These are phyloP conservation scores for Alternaria viburni DNA, from an alignment of 2,329 filamentous ascomycete species.

Conservation along the genomic window DNA sequence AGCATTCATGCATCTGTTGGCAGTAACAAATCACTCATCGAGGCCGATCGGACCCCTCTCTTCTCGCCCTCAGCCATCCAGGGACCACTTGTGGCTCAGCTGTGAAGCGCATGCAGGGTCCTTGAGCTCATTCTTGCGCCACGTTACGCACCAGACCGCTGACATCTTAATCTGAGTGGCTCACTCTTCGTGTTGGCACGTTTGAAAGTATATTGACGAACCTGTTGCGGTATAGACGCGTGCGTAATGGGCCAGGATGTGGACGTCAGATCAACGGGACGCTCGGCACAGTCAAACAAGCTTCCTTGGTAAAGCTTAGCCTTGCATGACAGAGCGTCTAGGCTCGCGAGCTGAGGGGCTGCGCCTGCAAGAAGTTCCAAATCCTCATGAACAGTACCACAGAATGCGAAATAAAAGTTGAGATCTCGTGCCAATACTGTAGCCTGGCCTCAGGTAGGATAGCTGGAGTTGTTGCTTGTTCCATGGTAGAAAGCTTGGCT, in stretches of 20 bases:
- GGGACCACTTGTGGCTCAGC: conserved; percentile 31
- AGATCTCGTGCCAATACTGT: not conserved
- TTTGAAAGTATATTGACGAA: conserved; percentile 14
- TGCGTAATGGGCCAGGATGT: conserved; percentile 31
- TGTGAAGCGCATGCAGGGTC: conserved; percentile 8
- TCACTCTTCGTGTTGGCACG: conserved; percentile 1
- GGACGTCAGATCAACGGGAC: conserved; percentile 5
- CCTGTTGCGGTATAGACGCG: conserved; percentile 27
- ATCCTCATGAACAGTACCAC: not conserved
- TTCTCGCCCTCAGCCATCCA: conserved; percentile 24
- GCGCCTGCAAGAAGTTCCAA: not conserved
- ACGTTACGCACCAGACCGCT: conserved; percentile 22
- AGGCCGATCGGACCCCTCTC: conserved; percentile 31
- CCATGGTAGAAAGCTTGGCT: conserved; percentile 15
- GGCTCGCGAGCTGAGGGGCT: not conserved
- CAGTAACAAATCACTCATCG: conserved; percentile 11
- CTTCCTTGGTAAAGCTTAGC: conserved; percentile 42
- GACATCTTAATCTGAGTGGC: conserved; percentile 21
- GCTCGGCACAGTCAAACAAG: conserved; percentile 20
- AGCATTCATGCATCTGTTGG: not conserved
- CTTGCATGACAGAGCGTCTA: not conserved
- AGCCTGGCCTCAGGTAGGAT: not conserved
- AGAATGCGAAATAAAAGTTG: not conserved
- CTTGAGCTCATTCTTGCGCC: conserved; percentile 12
- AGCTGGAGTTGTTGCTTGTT: not conserved